Evolutionary conservation across 164 flowering plant species (phyloP).

Genomic region (Euptelea pleiosperma): DNA sequence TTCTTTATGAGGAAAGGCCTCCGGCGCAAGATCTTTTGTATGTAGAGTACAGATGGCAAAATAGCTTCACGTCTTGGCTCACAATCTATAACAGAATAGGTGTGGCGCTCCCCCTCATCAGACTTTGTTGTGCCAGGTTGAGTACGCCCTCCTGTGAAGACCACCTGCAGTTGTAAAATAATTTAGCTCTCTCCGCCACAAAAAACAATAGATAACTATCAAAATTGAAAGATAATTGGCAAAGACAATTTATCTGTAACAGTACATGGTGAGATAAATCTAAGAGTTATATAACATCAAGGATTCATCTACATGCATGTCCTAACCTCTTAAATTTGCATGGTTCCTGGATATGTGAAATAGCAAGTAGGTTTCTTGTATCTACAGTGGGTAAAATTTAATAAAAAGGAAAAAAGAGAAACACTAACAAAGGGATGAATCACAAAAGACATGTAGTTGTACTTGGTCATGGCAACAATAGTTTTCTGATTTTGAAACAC

Average conservation of each 20-base stretch:
- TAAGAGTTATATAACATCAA: no score
- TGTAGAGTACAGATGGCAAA: slow-evolving; percentile 83
- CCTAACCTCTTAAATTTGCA: no score
- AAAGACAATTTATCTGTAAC: not conserved
- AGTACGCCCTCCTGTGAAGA: slow-evolving; percentile 91
- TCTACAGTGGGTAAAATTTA: no score
- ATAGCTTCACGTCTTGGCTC: slow-evolving; percentile 80
- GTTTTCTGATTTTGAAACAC: no score
- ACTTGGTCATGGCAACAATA: no score
- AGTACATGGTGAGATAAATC: no score
- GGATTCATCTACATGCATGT: no score
- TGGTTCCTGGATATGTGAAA: no score
- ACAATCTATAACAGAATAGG: slow-evolving; percentile 79
- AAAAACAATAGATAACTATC: slow-evolving; percentile 1
- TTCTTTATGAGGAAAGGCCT: slow-evolving; percentile 94
- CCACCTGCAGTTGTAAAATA: slow-evolving; percentile 50
- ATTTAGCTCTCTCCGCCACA: slow-evolving; percentile 5
- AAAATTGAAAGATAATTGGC: not conserved
- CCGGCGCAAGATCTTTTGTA: slow-evolving; percentile 84
- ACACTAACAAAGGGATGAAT: no score
- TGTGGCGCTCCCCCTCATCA: slow-evolving; percentile 98
- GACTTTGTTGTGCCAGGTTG: slow-evolving; percentile 97
- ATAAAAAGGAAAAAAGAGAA: no score
- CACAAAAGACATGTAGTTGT: no score
- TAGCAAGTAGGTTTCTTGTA: no score